phyloP scores from a whole-genome alignment of 768 basidiomycete genomes.

The Hemileccinum rubropunctum region DNA sequence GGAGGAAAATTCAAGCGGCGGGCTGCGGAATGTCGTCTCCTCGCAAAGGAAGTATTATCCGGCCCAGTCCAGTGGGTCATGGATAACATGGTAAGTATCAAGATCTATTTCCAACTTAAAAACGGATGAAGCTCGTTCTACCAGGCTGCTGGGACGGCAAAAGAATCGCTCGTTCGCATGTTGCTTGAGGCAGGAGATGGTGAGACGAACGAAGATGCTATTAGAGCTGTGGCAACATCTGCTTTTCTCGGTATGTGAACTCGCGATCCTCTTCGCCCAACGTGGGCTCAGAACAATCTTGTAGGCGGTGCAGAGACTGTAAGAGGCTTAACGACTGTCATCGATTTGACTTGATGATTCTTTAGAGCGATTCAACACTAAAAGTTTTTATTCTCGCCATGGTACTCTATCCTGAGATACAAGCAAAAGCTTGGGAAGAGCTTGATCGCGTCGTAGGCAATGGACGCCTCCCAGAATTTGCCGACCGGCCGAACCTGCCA shows the following conservation, averaged over 20 bases:
- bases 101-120: not conserved
- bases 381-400: constrained; percentile 33
- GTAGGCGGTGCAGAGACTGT: constrained; percentile 30
- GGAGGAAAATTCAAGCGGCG: constrained; percentile 26
- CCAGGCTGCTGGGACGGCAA: constrained; percentile 21
- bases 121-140: not conserved
- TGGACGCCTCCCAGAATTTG: constrained; percentile 27
- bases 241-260: constrained; percentile 21
- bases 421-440: constrained; percentile 31
- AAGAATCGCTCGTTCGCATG: constrained; percentile 20
- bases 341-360: not conserved
- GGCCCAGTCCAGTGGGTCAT: constrained; percentile 21
- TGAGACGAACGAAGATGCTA: constrained; percentile 3
- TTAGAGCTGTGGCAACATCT: constrained; percentile 25
- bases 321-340: not conserved
- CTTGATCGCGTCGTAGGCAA: constrained; percentile 31
- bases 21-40: constrained; percentile 15
- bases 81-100: constrained; percentile 19
- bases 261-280: not conserved
- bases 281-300: not conserved
- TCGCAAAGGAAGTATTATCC: constrained; percentile 22
- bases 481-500: constrained; percentile 27
- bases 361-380: constrained; percentile 16
- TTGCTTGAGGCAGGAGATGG: constrained; percentile 7
- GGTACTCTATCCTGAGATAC: constrained; percentile 31